Percentiles rank a stretch among this genome's conserved stretches.
phyloP scores from a whole-genome alignment of 2,329 filamentous ascomycete species.

The Thelonectria discophora region DNA sequence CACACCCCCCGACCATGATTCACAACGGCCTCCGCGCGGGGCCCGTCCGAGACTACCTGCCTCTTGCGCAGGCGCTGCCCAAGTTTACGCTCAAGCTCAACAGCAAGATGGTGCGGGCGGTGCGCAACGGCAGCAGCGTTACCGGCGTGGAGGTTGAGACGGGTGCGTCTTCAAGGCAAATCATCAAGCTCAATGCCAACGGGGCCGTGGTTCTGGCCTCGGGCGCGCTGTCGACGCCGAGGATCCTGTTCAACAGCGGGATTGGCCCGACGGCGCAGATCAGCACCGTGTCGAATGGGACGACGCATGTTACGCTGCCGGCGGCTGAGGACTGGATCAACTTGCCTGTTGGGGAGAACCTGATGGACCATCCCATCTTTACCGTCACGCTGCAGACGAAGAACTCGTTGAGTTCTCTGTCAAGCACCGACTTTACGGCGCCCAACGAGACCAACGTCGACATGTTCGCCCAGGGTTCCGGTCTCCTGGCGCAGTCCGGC shows the following conservation, averaged over 20 bases:
- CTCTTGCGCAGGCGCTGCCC: conserved; percentile 63
- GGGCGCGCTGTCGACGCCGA: conserved; percentile 74
- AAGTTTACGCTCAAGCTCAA: conserved; percentile 76
- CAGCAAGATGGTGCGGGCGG: conserved; percentile 72
- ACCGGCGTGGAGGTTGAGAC: conserved; percentile 76
- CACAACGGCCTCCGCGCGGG: conserved; percentile 72
- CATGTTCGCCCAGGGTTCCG: conserved; percentile 47
- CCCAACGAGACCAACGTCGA: conserved; percentile 44
- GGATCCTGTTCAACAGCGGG: conserved; percentile 67
- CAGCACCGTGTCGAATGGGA: conserved; percentile 58
- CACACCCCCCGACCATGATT: conserved; percentile 63
- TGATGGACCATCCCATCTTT: conserved; percentile 64
- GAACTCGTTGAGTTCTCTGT: conserved; percentile 47
- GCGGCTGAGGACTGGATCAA: conserved; percentile 62
- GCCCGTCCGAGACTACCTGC: conserved; percentile 76
- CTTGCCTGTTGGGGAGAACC: conserved; percentile 66
- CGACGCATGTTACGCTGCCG: conserved; percentile 62
- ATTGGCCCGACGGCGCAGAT: conserved; percentile 72
- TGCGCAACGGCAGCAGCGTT: conserved; percentile 68
- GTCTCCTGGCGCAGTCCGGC: conserved; percentile 55
- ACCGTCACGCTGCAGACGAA: conserved; percentile 52
- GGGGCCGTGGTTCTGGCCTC: conserved; percentile 69
- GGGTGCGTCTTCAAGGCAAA: conserved; percentile 56
- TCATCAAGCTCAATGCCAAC: conserved; percentile 38
- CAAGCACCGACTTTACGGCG: conserved; percentile 32